Evolutionary conservation across 1,284 basidiomycete species (phyloP).

Genomic region (Boletus albobrunnescens): DNA sequence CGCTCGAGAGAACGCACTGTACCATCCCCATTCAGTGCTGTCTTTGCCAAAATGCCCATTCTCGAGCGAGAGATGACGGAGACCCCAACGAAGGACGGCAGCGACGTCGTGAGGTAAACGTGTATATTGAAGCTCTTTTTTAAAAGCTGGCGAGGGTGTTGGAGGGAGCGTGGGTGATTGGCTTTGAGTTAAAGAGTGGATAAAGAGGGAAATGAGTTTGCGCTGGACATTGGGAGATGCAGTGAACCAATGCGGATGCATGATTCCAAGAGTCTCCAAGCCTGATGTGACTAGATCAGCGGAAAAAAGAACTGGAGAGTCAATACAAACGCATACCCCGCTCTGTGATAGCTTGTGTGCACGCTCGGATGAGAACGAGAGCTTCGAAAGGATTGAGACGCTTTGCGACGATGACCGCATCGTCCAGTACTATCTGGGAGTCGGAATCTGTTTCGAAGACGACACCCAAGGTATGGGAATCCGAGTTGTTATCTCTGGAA

Average conservation of each 20-base stretch:
- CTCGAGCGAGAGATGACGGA: slow-evolving; percentile 65
- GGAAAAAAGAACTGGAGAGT: background rate
- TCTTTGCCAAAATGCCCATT: slow-evolving; percentile 48
- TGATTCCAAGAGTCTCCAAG: slow-evolving; percentile 69
- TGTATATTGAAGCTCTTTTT: slow-evolving; percentile 58
- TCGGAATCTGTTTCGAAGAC: slow-evolving; percentile 60
- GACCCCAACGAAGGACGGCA: slow-evolving; percentile 72
- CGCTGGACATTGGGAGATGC: slow-evolving; percentile 63
- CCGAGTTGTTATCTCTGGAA: slow-evolving; percentile 46
- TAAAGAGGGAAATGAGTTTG: slow-evolving; percentile 65
- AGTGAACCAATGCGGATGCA: slow-evolving; percentile 79
- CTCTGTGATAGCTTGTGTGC: slow-evolving; percentile 57
- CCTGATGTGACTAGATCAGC: slow-evolving; percentile 39
- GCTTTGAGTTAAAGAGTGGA: slow-evolving; percentile 54
- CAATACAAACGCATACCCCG: slow-evolving; percentile 43
- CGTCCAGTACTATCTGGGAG: slow-evolving; percentile 42
- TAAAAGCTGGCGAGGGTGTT: slow-evolving; percentile 47
- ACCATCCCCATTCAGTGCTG: slow-evolving; percentile 54
- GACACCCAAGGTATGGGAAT: slow-evolving; percentile 45
- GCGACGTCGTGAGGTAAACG: slow-evolving; percentile 71
- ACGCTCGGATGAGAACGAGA: slow-evolving; percentile 57
- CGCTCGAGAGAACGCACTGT: slow-evolving; percentile 52
- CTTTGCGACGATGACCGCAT: slow-evolving; percentile 51
- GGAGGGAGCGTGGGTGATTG: slow-evolving; percentile 47
- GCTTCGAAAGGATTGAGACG: slow-evolving; percentile 58